Evolutionary conservation across 805 yeast species (phyloP), one percentile per base, ranked within the genome.

Genomic region (Dipodascus albidus): DNA sequence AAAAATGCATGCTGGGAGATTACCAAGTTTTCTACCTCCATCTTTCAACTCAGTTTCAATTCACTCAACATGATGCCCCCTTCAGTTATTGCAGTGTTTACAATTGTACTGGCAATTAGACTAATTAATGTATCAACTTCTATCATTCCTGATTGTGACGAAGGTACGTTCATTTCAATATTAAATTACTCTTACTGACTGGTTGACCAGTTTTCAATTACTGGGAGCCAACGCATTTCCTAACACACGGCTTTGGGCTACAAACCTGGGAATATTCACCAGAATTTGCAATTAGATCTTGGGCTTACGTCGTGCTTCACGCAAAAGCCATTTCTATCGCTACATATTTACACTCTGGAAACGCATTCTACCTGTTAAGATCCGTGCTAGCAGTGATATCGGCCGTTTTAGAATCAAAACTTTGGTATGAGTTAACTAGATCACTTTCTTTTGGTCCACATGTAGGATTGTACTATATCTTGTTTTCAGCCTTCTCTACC

Each of bases 211-310:
- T 78, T 0, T 91, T 79, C 76, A 91, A 91, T 64, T 91, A 87
- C 69, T 89, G 96, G 91, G 98, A 91, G 59, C 96, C 98, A 0
- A 71, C 91, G 54, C 90, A 91, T 64, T 74, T 84, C 51, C 59
- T 90, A 35, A 67, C 83, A 0, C 76, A 96, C 58, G 85, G 84
- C 1, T 87, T 88, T 66, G 98, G 97, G 1, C 85, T 89, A 60
- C 89, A 89, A 67, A 90, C 97, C 0, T 90, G 97, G 97, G 97
- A 90, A 64, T 91, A 90, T 66, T 87, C 96, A 0, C 96, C 97
- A 0, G 85, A 77, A 52, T 87, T 79, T 62, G 87, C 96, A 17
- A 87, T 90, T 53, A 70, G 98, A 58, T 87, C 96, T 1, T 91
- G 93, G 81, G 76, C 85, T 1, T 89, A 85, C 60, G 69, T 90